phyloP scores from a whole-genome alignment of 2,329 filamentous ascomycete genomes.

The Cercospora sojina region DNA sequence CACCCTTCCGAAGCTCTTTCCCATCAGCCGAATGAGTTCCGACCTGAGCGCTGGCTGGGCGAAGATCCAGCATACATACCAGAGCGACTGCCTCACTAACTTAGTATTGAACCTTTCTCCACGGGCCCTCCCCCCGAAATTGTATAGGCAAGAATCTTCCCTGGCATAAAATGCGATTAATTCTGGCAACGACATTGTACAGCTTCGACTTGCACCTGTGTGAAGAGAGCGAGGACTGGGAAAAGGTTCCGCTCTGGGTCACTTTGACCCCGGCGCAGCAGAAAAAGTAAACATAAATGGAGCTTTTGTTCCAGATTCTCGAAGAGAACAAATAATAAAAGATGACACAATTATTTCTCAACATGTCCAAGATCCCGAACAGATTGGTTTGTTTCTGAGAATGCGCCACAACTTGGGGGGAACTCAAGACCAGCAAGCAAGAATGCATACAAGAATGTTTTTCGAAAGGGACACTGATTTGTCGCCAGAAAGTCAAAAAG shows the following conservation, averaged over 20 bases:
- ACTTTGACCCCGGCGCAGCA: background rate
- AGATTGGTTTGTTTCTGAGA: background rate
- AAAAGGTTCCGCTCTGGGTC: constrained; percentile 31
- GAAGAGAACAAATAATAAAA: background rate
- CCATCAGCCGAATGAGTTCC: constrained; percentile 31
- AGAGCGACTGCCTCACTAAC: constrained; percentile 25
- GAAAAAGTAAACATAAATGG: background rate
- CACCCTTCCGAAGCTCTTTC: constrained; percentile 20
- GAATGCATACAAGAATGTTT: background rate
- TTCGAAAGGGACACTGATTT: background rate
- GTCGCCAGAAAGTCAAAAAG: background rate
- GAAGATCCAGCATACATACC: constrained; percentile 25
- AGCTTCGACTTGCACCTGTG: constrained; percentile 21
- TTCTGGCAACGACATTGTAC: constrained; percentile 22
- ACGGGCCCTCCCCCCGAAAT: constrained; percentile 24
- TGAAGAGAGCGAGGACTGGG: constrained; percentile 6
- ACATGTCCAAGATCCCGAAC: background rate
- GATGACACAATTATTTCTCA: background rate
- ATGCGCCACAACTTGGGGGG: background rate
- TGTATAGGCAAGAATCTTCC: constrained; percentile 37
- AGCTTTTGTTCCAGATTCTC: background rate
- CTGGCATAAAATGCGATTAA: constrained; percentile 41
- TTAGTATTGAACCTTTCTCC: constrained; percentile 29
- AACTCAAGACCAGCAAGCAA: background rate
- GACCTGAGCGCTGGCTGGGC: constrained; percentile 37